A percentile compares a stretch with the other conserved stretches of the same genome.
phyloP scores from a whole-genome alignment of 2,329 filamentous ascomycete genomes.

The Apiospora phragmitis region DNA sequence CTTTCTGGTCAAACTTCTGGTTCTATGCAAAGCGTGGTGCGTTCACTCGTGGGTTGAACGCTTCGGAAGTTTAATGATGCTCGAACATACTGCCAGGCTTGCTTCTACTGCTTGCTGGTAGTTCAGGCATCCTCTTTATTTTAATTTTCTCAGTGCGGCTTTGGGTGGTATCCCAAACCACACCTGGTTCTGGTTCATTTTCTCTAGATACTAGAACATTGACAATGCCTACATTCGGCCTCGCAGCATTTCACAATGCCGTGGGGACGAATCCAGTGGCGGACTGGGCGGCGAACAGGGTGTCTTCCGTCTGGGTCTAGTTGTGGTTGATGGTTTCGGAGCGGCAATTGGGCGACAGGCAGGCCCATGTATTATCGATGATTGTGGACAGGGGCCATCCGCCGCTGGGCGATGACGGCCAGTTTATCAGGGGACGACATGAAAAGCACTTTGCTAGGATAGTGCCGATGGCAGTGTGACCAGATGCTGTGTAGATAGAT shows the following conservation, averaged over 20 bases:
- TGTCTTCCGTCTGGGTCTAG: neutral
- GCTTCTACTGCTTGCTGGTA: neutral
- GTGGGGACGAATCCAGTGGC: neutral
- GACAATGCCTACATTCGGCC: neutral
- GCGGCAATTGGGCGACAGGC: neutral
- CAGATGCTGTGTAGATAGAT: conserved; percentile 1
- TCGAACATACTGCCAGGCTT: neutral
- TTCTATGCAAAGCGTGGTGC: neutral
- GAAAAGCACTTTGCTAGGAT: neutral
- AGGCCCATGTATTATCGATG: neutral
- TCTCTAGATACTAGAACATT: neutral
- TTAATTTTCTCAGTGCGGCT: neutral
- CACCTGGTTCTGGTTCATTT: neutral
- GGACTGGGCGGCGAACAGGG: neutral
- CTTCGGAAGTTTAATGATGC: conserved; percentile 2
- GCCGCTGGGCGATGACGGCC: neutral
- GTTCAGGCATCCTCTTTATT: neutral
- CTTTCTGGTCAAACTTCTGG: conserved; percentile 10
- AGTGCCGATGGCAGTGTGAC: neutral
- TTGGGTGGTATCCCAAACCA: neutral
- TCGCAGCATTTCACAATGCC: neutral
- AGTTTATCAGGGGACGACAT: neutral
- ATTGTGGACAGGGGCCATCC: neutral
- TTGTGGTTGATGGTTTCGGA: neutral
- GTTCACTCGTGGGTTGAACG: neutral